Percentiles rank a stretch among this genome's conserved stretches.
Conservation (phyloP, 2,329 filamentous ascomycete genomes). For the Chrysosporium keratinophilum region DNA sequence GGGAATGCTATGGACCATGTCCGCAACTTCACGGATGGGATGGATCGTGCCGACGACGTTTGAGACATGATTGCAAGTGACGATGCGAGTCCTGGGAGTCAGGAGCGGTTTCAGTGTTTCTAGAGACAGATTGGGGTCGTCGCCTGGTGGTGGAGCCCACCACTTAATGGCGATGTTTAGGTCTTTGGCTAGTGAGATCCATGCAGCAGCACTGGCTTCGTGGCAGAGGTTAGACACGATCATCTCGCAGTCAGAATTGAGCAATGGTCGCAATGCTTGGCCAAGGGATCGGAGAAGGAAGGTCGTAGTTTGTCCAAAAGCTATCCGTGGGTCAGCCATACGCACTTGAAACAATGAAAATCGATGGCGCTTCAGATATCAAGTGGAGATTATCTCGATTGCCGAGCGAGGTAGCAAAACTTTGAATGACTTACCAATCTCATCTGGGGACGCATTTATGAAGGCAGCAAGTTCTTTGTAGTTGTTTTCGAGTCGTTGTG, state of each 20-base stretch:
- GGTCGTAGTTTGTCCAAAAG: slow-evolving; percentile 59
- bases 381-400: background rate
- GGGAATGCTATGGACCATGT: slow-evolving; percentile 3
- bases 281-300: slow-evolving; percentile 54
- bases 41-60: slow-evolving; percentile 5
- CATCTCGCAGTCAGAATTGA: slow-evolving; percentile 4
- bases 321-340: background rate
- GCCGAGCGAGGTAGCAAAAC: background rate
- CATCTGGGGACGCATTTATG: slow-evolving; percentile 4
- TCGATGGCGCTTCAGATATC: background rate
- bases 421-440: slow-evolving; percentile 3
- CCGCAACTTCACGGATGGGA: background rate
- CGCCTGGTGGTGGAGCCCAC: background rate
- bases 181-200: background rate
- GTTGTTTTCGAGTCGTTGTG: background rate
- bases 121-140: background rate
- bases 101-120: slow-evolving; percentile 3
- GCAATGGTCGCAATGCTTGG: background rate
- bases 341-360: too few species aligned
- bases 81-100: background rate
- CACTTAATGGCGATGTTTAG: slow-evolving; percentile 4
- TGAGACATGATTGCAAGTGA: slow-evolving; percentile 7
- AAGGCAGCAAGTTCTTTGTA: slow-evolving; percentile 9
- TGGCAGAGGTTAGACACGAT: slow-evolving; percentile 5
- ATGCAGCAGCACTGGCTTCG: slow-evolving; percentile 1